Evolutionary conservation across 768 basidiomycete genomes (phyloP), one percentile per base, ranked within the genome.

Genomic region (Suillus subluteus): DNA sequence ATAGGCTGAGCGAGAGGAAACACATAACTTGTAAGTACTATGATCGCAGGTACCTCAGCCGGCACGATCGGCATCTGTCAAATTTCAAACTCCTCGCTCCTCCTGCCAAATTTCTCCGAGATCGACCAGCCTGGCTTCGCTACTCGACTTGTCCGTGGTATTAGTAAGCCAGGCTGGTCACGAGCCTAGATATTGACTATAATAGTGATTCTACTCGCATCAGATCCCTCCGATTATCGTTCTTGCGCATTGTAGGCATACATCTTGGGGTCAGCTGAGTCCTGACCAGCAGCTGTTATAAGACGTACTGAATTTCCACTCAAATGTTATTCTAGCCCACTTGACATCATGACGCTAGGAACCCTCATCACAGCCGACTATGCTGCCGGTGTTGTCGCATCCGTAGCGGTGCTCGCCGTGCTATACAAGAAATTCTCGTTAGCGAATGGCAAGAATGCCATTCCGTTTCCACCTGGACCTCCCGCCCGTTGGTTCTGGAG

Each of bases 401-500:
- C 43, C 1, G 58, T 32, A 5, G 26, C 18, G 1, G 9, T 52
- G 32, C 26, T 62, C 1, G 35, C 46, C 30, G 23, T 66, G 4
- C 11, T 72, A 6, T 70, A 69, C 62, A 66, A 56, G 26, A 52
- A 38, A 13, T 32, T 21, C 21, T 61, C 50, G 26, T 38, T 9
- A n/a, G 40, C 62, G 8, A 18, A 41, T 52, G 58, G n/a, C 26
- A 66, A 59, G 63, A 58, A 68, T 38, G 63, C 13, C 23, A 13
- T 70, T 23, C 58, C 50, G 15, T 54, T 63, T 37, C 55, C 64
- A 62, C 63, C 61, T 59, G 59, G 54, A 40, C 55, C 66, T 21
- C 66, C 66, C 26, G 54, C 63, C 11, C 56, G 63, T 26, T 67
- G 63, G 66, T 67, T 67, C 59, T 67, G 66, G 66, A 56, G 59